Evolutionary conservation across 495 filamentous ascomycete genomes (phyloP).

Genomic region (Trichoderma reesei): DNA sequence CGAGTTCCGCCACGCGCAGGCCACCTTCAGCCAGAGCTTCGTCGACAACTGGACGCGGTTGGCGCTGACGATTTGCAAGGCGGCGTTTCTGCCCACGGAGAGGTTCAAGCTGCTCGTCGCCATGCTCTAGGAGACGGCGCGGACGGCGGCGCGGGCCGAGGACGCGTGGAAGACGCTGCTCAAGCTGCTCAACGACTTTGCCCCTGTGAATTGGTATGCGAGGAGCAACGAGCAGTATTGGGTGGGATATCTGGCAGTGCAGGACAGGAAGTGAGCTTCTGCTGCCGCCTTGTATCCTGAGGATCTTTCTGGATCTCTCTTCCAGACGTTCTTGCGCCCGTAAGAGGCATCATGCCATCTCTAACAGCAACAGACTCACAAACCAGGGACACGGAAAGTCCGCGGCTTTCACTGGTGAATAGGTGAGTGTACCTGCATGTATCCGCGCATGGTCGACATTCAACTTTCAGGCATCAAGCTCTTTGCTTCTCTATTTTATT

Average conservation of each 20-base stretch:
- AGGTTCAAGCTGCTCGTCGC: not conserved
- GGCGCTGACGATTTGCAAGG: not conserved
- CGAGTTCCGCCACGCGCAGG: not conserved
- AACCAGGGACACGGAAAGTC: too few relatives aligned
- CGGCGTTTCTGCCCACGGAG: not conserved
- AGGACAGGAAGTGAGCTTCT: not conserved
- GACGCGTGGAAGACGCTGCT: not conserved
- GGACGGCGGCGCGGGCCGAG: not conserved
- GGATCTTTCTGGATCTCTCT: not conserved
- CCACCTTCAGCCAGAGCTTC: not conserved
- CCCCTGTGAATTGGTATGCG: not conserved
- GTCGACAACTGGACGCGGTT: not conserved
- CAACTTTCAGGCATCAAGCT: too few relatives aligned
- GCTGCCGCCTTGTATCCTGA: not conserved
- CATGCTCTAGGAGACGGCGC: not conserved
- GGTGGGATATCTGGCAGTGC: not conserved
- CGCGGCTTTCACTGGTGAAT: too few relatives aligned
- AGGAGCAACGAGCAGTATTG: not conserved
- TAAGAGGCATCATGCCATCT: too few relatives aligned
- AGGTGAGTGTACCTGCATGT: too few relatives aligned
- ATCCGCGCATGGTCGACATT: too few relatives aligned
- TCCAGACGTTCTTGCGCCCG: not conserved
- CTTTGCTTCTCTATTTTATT: too few relatives aligned
- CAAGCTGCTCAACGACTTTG: conserved; percentile 2
- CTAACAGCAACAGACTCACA: too few relatives aligned